A percentile compares a stretch with the other conserved stretches of the same genome.
These are phyloP conservation scores for Colletotrichum sp. DNA, from an alignment of 2,329 filamentous ascomycete species.

Conservation along the genomic window DNA sequence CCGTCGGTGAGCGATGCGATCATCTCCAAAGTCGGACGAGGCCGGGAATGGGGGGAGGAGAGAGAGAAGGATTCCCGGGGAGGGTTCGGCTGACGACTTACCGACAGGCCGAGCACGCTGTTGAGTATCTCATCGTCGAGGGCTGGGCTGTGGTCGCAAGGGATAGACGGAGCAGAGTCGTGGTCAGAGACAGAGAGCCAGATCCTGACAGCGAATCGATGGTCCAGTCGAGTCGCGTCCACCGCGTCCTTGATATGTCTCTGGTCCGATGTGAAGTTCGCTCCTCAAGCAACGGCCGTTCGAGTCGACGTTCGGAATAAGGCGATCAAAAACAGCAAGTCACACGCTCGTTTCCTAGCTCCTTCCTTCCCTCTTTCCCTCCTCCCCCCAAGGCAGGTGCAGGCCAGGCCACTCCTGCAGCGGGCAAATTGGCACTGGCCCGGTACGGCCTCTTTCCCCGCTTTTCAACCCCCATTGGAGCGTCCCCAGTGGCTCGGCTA, in stretches of 20 bases:
- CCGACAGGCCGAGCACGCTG: slow-evolving; percentile 24
- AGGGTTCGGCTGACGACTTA: slow-evolving; percentile 3
- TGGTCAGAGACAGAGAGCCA: background rate
- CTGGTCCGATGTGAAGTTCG: background rate
- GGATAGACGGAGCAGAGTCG: background rate
- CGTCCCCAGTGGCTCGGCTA: slow-evolving; percentile 5
- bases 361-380: background rate
- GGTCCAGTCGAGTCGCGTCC: background rate
- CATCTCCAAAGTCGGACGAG: background rate
- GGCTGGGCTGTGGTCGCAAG: background rate
- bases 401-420: background rate
- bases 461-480: background rate
- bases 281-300: background rate
- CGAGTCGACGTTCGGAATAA: background rate
- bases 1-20: background rate
- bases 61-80: background rate
- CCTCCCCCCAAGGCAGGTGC: background rate
- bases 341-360: background rate
- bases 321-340: slow-evolving; percentile 1
- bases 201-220: background rate
- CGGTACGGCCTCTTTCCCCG: background rate
- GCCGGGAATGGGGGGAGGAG: background rate
- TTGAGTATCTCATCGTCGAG: slow-evolving; percentile 21
- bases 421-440: background rate
- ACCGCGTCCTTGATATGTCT: background rate